Conservation (phyloP, 805 yeast genomes). For the Vanderwaltozyma yarrowii region DNA sequence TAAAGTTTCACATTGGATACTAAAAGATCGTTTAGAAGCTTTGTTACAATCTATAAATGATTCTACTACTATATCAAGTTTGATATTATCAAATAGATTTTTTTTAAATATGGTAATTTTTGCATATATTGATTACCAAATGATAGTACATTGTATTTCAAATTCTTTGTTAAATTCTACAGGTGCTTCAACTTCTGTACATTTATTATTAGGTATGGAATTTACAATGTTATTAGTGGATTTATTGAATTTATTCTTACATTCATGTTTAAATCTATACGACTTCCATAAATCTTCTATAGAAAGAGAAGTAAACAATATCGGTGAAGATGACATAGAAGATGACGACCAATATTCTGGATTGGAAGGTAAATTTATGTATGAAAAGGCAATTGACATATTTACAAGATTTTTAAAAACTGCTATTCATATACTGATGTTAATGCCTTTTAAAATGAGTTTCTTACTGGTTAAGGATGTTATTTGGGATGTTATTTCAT, state of each 20-base stretch:
- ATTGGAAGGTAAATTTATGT: constrained; percentile 64
- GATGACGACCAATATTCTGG: constrained; percentile 21
- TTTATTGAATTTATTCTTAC: constrained; percentile 26
- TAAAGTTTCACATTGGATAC: constrained; percentile 70
- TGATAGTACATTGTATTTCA: constrained; percentile 47
- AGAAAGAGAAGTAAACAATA: background rate
- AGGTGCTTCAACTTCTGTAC: constrained; percentile 38
- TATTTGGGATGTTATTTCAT: constrained; percentile 26
- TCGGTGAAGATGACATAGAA: constrained; percentile 6
- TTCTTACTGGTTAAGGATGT: constrained; percentile 42
- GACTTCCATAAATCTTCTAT: constrained; percentile 34
- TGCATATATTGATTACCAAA: constrained; percentile 38
- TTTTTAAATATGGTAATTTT: constrained; percentile 37
- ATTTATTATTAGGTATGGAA: constrained; percentile 66
- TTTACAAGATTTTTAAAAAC: constrained; percentile 39
- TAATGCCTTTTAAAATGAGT: constrained; percentile 38
- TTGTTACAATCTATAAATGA: constrained; percentile 36
- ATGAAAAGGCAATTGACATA: constrained; percentile 48
- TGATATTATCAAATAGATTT: constrained; percentile 29
- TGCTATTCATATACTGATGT: constrained; percentile 35
- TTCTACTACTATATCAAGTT: constrained; percentile 24
- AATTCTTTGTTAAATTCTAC: constrained; percentile 6
- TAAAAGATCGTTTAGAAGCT: constrained; percentile 38
- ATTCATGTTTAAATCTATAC: constrained; percentile 32
- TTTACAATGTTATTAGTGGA: constrained; percentile 55